phyloP scores from a whole-genome alignment of 2,329 filamentous ascomycete genomes.

The Paracamarosporium sp. region DNA sequence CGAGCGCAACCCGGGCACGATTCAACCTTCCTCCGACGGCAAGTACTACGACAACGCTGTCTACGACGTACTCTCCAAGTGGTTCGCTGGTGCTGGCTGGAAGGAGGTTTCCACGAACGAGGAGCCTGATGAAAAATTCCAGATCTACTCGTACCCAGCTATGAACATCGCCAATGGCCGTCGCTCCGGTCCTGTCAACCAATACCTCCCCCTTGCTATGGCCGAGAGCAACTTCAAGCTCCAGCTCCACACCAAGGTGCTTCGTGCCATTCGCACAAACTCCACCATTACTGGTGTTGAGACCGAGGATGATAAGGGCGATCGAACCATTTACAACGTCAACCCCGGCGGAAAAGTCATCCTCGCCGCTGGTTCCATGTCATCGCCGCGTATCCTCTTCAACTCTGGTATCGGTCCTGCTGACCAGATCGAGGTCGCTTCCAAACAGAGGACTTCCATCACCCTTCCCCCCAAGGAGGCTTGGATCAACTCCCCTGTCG shows the following conservation, averaged over 20 bases:
- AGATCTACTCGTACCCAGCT: conserved; percentile 21
- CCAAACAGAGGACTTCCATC: conserved; percentile 17
- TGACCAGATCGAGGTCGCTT: conserved; percentile 30
- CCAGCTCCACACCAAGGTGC: conserved; percentile 27
- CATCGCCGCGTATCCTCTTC: conserved; percentile 31
- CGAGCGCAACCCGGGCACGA: conserved; percentile 28
- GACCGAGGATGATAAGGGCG: conserved; percentile 16
- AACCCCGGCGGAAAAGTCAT: conserved; percentile 28
- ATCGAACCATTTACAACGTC: conserved; percentile 23
- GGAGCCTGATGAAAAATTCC: conserved; percentile 25
- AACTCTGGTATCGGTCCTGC: conserved; percentile 32
- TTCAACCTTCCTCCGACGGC: conserved; percentile 22
- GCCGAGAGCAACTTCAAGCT: conserved; percentile 28
- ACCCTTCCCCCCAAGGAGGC: conserved; percentile 20
- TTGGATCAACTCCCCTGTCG: conserved; percentile 32
- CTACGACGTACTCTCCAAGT: conserved; percentile 23
- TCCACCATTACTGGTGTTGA: conserved; percentile 27
- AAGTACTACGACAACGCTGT: conserved; percentile 27
- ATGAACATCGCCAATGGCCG: conserved; percentile 19
- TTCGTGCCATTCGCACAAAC: conserved; percentile 20
- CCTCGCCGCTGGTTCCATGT: conserved; percentile 32
- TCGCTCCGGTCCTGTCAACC: conserved; percentile 25
- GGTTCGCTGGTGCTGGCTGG: conserved; percentile 23
- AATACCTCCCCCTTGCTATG: conserved; percentile 25
- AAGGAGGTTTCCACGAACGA: conserved; percentile 23